Evolutionary conservation across 2,329 filamentous ascomycete species (phyloP).

Genomic region (Penicillium sp.): DNA sequence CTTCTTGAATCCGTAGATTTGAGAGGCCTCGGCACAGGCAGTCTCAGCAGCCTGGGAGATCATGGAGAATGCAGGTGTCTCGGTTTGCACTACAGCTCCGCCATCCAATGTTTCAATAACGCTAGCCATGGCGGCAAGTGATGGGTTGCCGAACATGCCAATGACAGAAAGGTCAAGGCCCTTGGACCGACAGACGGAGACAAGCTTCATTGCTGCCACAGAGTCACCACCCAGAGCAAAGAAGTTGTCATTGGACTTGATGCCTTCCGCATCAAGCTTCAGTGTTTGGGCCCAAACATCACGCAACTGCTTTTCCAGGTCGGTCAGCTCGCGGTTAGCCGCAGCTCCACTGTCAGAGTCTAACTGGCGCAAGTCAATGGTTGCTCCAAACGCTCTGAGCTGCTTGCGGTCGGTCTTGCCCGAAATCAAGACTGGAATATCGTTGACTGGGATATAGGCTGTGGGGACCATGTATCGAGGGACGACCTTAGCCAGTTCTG

Average conservation of each 20-base stretch:
- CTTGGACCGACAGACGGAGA: constrained; percentile 30
- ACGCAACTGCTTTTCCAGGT: constrained; percentile 33
- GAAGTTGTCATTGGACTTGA: constrained; percentile 41
- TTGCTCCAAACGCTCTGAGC: constrained; percentile 35
- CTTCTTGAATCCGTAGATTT: constrained; percentile 32
- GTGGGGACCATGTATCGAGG: constrained; percentile 40
- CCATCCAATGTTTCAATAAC: constrained; percentile 30
- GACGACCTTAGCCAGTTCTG: constrained; percentile 27
- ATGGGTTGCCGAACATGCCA: constrained; percentile 36
- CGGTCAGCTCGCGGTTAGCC: constrained; percentile 28
- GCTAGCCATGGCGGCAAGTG: constrained; percentile 45
- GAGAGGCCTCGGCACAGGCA: constrained; percentile 39
- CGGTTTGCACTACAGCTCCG: constrained; percentile 16
- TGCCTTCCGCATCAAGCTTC: constrained; percentile 31
- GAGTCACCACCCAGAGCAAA: constrained; percentile 39
- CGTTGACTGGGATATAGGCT: constrained; percentile 45
- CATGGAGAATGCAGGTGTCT: constrained; percentile 30
- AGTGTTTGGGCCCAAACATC: constrained; percentile 36
- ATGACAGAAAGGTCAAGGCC: constrained; percentile 37
- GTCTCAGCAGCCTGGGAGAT: constrained; percentile 35
- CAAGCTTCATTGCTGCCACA: constrained; percentile 36
- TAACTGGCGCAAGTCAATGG: constrained; percentile 33
- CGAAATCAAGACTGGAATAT: constrained; percentile 45
- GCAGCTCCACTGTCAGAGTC: constrained; percentile 20
- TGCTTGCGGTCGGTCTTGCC: constrained; percentile 48